A percentile compares a stretch with the other conserved stretches of the same genome.
phyloP scores from a whole-genome alignment of 257 asterid species.

The Verbascum thapsus region DNA sequence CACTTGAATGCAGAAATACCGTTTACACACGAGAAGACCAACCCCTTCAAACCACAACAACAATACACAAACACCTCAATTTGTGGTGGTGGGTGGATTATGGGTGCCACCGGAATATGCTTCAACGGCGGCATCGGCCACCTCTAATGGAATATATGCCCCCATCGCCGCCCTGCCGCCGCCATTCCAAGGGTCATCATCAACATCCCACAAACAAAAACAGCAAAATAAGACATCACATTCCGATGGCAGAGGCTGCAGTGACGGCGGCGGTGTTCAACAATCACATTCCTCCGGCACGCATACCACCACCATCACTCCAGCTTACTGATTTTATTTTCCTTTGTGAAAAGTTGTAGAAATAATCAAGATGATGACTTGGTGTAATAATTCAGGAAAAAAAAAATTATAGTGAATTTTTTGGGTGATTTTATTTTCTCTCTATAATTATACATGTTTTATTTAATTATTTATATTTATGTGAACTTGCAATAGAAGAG shows the following conservation, averaged over 20 bases:
- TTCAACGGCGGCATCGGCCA: conserved; percentile 22
- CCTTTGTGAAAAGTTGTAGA: conserved; percentile 9
- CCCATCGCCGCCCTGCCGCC: conserved; percentile 35
- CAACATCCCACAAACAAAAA: conserved; percentile 23
- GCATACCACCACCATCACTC: conserved; percentile 41
- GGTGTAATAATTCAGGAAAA: conserved; percentile 15
- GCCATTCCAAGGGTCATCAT: conserved; percentile 23
- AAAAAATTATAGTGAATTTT: conserved; percentile 11
- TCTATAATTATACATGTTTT: background rate
- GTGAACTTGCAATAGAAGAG: no score
- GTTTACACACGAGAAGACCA: conserved; percentile 66
- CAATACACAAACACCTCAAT: conserved; percentile 42
- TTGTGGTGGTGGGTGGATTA: conserved; percentile 51
- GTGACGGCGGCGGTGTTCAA: conserved; percentile 31
- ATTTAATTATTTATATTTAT: conserved; percentile 7
- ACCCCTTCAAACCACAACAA: conserved; percentile 36
- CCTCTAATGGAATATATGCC: conserved; percentile 30
- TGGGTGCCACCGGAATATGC: conserved; percentile 50
- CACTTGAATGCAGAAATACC: conserved; percentile 46
- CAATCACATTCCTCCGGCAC: conserved; percentile 46
- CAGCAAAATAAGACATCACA: conserved; percentile 23
- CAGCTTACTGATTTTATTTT: conserved; percentile 31
- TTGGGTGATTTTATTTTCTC: background rate
- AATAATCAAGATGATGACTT: background rate
- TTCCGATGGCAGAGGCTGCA: conserved; percentile 31